Percentiles rank a stretch among this genome's conserved stretches.
phyloP scores from a whole-genome alignment of 208 protist genomes.

The Leishmania gerbilli region DNA sequence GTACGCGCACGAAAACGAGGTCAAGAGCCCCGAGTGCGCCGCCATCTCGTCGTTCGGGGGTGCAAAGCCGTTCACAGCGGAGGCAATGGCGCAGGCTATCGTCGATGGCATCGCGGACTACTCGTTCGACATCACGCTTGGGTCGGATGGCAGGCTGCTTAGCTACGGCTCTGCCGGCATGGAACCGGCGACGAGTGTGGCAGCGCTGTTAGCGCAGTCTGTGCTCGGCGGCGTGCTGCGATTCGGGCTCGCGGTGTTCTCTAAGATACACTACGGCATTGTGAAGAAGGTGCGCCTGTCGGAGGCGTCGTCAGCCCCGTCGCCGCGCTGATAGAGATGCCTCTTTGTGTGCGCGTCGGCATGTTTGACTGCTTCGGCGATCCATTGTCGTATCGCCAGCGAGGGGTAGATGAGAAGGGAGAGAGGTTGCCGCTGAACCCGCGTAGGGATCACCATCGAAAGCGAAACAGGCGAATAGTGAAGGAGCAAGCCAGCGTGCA shows the following conservation, averaged over 20 bases:
- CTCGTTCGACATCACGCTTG: constrained; percentile 77
- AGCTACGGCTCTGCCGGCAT: constrained; percentile 56
- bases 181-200: constrained; percentile 64
- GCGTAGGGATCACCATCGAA: constrained; percentile 5
- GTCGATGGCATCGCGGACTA: constrained; percentile 70
- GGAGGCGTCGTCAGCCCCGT: constrained; percentile 8
- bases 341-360: background rate
- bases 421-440: background rate
- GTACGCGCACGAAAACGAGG: constrained; percentile 75
- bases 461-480: background rate
- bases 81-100: constrained; percentile 52
- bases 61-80: constrained; percentile 51
- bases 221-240: constrained; percentile 50
- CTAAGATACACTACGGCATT: constrained; percentile 81
- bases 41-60: constrained; percentile 80
- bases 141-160: constrained; percentile 65
- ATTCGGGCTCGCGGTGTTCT: constrained; percentile 58
- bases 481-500: too few relatives aligned
- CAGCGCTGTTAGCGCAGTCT: constrained; percentile 52
- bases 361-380: background rate
- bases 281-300: constrained; percentile 51
- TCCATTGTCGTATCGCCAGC: background rate
- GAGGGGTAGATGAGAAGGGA: background rate
- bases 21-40: constrained; percentile 84
- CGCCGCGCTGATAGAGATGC: constrained; percentile 12